Conservation (phyloP, 2,329 filamentous ascomycete genomes). For the Lomentospora prolificans region DNA sequence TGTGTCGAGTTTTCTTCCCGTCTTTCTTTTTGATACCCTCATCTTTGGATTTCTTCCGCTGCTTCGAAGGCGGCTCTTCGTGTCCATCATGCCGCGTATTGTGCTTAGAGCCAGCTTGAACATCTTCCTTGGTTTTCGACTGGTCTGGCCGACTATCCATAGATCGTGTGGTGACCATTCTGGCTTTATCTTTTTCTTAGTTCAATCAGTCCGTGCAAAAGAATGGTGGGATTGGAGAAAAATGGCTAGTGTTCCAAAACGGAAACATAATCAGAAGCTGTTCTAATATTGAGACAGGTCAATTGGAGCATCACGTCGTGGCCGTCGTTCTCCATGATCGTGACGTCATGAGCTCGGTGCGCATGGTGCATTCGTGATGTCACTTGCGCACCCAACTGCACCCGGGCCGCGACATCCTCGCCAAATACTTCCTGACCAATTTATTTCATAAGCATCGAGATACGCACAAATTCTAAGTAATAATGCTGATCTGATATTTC, state of each 20-base stretch:
- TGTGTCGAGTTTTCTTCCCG: not conserved
- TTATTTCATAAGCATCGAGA: no score
- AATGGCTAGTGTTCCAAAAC: no score
- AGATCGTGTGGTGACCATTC: conserved; percentile 8
- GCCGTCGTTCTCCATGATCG: not conserved
- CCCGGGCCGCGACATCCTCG: not conserved
- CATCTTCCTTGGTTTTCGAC: not conserved
- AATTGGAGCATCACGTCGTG: not conserved
- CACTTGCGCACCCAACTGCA: not conserved
- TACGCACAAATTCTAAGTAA: no score
- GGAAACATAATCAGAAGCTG: no score
- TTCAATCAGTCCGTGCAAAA: no score
- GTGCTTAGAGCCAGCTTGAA: not conserved
- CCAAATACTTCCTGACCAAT: no score
- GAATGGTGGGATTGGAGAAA: no score
- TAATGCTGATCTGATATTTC: no score
- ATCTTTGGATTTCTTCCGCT: not conserved
- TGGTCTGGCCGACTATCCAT: not conserved
- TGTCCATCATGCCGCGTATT: not conserved
- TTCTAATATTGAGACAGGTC: no score
- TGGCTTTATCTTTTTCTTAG: not conserved
- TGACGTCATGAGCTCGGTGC: not conserved
- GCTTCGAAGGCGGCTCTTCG: not conserved
- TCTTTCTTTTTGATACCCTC: not conserved
- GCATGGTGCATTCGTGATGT: not conserved